Base-by-base conservation (phyloP, 768 basidiomycete species). In the Tricholoma flavovirens region DNA sequence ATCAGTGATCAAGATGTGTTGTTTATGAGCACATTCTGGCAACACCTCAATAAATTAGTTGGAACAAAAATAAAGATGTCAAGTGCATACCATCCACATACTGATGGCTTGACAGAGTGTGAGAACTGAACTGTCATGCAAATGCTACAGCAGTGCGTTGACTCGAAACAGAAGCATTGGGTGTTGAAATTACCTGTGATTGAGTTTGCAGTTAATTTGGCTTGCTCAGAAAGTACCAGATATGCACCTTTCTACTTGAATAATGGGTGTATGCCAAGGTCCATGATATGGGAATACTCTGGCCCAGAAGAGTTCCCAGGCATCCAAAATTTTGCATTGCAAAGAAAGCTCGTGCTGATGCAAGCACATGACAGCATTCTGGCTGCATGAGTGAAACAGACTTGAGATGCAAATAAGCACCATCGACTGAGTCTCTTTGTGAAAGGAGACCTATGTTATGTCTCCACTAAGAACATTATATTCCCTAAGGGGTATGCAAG, bases 121-220 rank as follows among this genome's bases (percentile, higher is more conserved):
- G n/a, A n/a, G n/a, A n/a, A n/a, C n/a, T n/a, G n/a, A n/a, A n/a
- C n/a, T n/a, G n/a, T n/a, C n/a, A n/a, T n/a, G n/a, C n/a, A n/a
- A n/a, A n/a, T n/a, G n/a, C n/a, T n/a, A n/a, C n/a, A n/a, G n/a
- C n/a, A n/a, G n/a, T n/a, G n/a, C n/a, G n/a, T n/a, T n/a, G n/a
- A n/a, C n/a, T n/a, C n/a, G n/a, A n/a, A n/a, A n/a, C n/a, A n/a
- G n/a, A n/a, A n/a, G n/a, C n/a, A n/a, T n/a, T n/a, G n/a, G n/a
- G n/a, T n/a, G n/a, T n/a, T n/a, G 35, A 64, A 62, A 29, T 35
- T 74, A 22, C 65, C 69, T 1, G 64, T 11, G 3, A 71, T 73
- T 24, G 71, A 75, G 55, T 75, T 75, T 62, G 71, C 74, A 0
- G 63, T 76, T 14, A 77, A 76, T 51, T 54, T 45, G 1, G 71